These are phyloP conservation scores for Phoma herbarum DNA, from an alignment of 2,329 filamentous ascomycete genomes.

Conservation along the genomic window DNA sequence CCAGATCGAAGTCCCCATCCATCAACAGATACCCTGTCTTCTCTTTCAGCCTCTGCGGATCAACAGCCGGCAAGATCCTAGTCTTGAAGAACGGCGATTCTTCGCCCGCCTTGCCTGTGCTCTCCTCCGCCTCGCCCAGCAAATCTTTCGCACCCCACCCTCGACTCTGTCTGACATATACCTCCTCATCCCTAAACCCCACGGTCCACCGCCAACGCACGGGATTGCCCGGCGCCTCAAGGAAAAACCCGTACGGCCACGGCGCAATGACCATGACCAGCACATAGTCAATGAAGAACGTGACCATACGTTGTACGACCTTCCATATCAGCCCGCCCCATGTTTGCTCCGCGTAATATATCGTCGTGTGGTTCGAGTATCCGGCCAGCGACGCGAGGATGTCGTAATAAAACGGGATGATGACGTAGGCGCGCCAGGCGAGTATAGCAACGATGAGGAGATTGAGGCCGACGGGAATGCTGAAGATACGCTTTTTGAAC, in stretches of 20 bases:
- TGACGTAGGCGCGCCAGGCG: constrained; percentile 71
- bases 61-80: constrained; percentile 73
- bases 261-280: constrained; percentile 55
- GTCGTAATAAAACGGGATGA: constrained; percentile 75
- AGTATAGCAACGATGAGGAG: constrained; percentile 70
- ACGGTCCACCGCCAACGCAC: constrained; percentile 75
- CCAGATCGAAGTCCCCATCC: constrained; percentile 85
- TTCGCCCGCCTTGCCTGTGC: constrained; percentile 58
- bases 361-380: constrained; percentile 70
- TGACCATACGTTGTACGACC: constrained; percentile 67
- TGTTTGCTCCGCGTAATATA: constrained; percentile 62
- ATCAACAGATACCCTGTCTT: constrained; percentile 92
- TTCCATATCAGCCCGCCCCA: constrained; percentile 66
- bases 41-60: constrained; percentile 69
- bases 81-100: constrained; percentile 66
- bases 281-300: constrained; percentile 78
- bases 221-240: constrained; percentile 71
- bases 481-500: constrained; percentile 85
- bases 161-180: constrained; percentile 80
- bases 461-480: constrained; percentile 81
- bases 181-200: constrained; percentile 80
- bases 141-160: constrained; percentile 72
- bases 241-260: constrained; percentile 62
- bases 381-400: constrained; percentile 72
- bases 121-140: constrained; percentile 58